Conservation (phyloP, 495 filamentous ascomycete species). For the Aspergillus coremiiformis region DNA sequence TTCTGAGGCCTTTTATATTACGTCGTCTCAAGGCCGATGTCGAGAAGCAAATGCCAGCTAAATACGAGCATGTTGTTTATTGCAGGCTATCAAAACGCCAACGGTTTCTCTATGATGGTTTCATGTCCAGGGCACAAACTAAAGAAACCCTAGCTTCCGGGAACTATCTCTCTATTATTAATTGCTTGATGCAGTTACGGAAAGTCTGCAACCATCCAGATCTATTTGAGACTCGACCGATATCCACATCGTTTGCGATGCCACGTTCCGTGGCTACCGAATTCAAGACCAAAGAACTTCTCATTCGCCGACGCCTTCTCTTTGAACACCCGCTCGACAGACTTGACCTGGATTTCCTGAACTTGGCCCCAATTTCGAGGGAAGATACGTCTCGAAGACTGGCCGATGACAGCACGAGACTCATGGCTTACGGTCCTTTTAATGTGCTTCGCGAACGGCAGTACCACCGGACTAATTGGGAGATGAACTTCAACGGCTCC, state of each 20-base stretch:
- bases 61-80: slow-evolving; percentile 94
- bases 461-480: slow-evolving; percentile 51
- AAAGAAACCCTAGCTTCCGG: slow-evolving; percentile 83
- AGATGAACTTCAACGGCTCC: slow-evolving; percentile 53
- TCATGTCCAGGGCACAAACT: slow-evolving; percentile 89
- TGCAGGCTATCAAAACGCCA: slow-evolving; percentile 93
- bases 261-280: slow-evolving; percentile 69
- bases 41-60: slow-evolving; percentile 98
- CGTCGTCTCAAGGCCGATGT: slow-evolving; percentile 94
- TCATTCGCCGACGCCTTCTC: slow-evolving; percentile 62
- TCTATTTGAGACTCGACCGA: slow-evolving; percentile 94
- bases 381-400: slow-evolving; percentile 57
- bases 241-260: slow-evolving; percentile 96
- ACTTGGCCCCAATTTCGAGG: slow-evolving; percentile 66
- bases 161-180: slow-evolving; percentile 96
- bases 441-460: slow-evolving; percentile 57
- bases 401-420: slow-evolving; percentile 52
- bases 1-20: slow-evolving; percentile 86
- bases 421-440: slow-evolving; percentile 57
- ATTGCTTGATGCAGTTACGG: slow-evolving; percentile 94
- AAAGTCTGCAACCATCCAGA: slow-evolving; percentile 99
- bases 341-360: slow-evolving; percentile 70
- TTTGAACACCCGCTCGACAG: slow-evolving; percentile 55
- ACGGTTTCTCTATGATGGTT: slow-evolving; percentile 91
- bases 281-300: slow-evolving; percentile 66